Evolutionary conservation across 2,329 filamentous ascomycete genomes (phyloP), one percentile per base, ranked within the genome.

Genomic region (Zasmidium angulare): DNA sequence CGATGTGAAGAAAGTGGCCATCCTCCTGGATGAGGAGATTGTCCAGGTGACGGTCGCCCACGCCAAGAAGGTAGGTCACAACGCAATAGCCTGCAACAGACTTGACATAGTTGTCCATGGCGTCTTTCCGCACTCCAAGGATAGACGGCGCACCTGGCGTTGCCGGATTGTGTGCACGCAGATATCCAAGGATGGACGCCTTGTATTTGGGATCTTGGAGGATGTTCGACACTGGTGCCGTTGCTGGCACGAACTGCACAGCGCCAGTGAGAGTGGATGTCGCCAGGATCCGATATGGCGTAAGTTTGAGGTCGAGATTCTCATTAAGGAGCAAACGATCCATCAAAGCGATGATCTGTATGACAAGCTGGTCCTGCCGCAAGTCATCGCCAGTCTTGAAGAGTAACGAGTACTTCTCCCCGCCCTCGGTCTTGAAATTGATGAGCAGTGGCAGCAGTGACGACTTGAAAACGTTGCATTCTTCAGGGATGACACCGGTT

Each of bases 41-140:
- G 74, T 99, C 95, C 1, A 98, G 83, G 76, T 99, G 95, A 1
- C 95, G 88, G 73, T 99, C 95, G 20, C 95, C 95, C 2, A 99
- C 95, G 29, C 95, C 96, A 12, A 99, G 85, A 17, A 99, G 90
- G 74, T 99, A 99, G 0, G 96, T 99, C 67, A 99, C 97, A 14
- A 99, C 95, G 74, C 95, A 98, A 77, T 99, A 99, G 31, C 95
- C 95, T 0, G 95, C 95, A 71, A 95, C 97, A 0, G 92, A 96
- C 72, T 93, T 93, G 71, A 98, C 87, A 72, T 96, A 99, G 0
- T 89, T 96, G 67, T 99, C 95, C 77, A 98, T 88, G 0, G 91
- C 88, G 71, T 97, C 93, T 72, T 93, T 93, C 29, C 93, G 89
- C 36, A 99, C 88, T 1, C 93, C 93, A 0, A 96, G 82, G 0